Evolutionary conservation across 768 basidiomycete species (phyloP).

Genomic region (Podaxis sp.): DNA sequence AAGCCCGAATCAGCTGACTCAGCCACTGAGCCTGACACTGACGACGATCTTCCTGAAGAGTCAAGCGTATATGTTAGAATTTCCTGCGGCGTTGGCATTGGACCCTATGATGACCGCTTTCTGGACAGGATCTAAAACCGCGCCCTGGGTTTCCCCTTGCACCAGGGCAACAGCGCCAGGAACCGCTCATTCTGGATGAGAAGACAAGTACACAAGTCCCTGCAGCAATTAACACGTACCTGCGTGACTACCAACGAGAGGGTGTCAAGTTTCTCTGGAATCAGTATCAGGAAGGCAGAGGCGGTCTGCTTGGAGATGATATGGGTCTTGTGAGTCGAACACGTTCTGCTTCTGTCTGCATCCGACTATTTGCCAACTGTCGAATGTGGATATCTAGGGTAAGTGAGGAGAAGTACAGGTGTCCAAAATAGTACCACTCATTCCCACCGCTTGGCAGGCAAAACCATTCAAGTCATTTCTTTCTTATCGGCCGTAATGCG

Average conservation of each 20-base stretch:
- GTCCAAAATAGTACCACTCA: conserved; percentile 7
- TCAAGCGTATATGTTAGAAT: conserved; percentile 12
- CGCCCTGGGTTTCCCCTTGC: conserved; percentile 53
- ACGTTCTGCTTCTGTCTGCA: background rate
- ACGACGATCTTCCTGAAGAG: conserved; percentile 11
- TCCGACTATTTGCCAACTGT: background rate
- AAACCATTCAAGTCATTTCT: conserved; percentile 92
- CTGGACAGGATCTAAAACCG: conserved; percentile 32
- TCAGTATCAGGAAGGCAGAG: conserved; percentile 60
- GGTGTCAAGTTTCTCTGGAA: conserved; percentile 81
- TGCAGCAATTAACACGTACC: conserved; percentile 71
- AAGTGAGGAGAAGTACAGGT: conserved; percentile 1
- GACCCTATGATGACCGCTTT: background rate
- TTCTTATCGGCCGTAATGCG: conserved; percentile 91
- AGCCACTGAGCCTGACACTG: conserved; percentile 42
- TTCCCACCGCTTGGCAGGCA: conserved; percentile 42
- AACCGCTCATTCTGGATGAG: conserved; percentile 48
- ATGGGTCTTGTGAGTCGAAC: conserved; percentile 70
- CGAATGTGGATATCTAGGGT: conserved; percentile 13
- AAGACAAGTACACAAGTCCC: conserved; percentile 50
- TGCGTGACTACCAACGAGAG: conserved; percentile 89
- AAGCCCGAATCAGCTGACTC: conserved; percentile 19
- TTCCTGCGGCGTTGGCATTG: background rate
- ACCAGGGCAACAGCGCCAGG: conserved; percentile 35
- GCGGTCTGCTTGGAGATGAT: conserved; percentile 90